Conservation (phyloP, 768 basidiomycete species). For the Albatrellus ellisii region DNA sequence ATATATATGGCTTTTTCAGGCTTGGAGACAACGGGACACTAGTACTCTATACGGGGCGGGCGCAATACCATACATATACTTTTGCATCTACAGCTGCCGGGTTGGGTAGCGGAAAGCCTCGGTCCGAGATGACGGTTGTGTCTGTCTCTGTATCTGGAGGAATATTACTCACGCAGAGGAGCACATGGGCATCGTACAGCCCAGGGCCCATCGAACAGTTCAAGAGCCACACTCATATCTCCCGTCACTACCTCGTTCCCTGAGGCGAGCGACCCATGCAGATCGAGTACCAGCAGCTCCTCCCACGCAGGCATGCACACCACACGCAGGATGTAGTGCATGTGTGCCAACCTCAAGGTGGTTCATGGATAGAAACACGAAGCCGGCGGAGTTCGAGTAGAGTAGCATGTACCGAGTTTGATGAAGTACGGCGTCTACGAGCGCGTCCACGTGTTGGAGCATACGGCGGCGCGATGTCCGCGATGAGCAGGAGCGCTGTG, state of each 20-base stretch:
- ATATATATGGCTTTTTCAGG: too few species aligned
- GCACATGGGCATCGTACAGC: not conserved
- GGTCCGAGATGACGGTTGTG: too few species aligned
- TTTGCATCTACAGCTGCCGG: too few species aligned
- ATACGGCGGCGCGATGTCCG: slow-evolving; percentile 49
- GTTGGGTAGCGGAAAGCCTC: too few species aligned
- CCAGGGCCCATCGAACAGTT: not conserved
- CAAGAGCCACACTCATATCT: not conserved
- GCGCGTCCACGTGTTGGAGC: slow-evolving; percentile 68
- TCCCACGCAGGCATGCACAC: slow-evolving; percentile 37
- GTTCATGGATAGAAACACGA: slow-evolving; percentile 72
- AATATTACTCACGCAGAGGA: not conserved
- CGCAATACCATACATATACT: too few species aligned
- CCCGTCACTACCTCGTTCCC: slow-evolving; percentile 21
- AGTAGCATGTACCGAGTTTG: slow-evolving; percentile 69
- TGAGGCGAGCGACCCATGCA: slow-evolving; percentile 25
- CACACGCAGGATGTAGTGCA: slow-evolving; percentile 41
- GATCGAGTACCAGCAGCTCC: slow-evolving; percentile 53
- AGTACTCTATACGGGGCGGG: too few species aligned
- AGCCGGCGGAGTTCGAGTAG: too few species aligned
- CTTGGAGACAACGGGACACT: too few species aligned
- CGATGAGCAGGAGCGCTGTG: slow-evolving; percentile 23
- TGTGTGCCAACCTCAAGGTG: slow-evolving; percentile 80
- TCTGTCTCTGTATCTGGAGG: too few species aligned
- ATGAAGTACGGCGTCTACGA: slow-evolving; percentile 91